Percentiles rank a stretch among this genome's conserved stretches.
phyloP scores from a whole-genome alignment of 257 asterid genomes.

The Plantago elongata region DNA sequence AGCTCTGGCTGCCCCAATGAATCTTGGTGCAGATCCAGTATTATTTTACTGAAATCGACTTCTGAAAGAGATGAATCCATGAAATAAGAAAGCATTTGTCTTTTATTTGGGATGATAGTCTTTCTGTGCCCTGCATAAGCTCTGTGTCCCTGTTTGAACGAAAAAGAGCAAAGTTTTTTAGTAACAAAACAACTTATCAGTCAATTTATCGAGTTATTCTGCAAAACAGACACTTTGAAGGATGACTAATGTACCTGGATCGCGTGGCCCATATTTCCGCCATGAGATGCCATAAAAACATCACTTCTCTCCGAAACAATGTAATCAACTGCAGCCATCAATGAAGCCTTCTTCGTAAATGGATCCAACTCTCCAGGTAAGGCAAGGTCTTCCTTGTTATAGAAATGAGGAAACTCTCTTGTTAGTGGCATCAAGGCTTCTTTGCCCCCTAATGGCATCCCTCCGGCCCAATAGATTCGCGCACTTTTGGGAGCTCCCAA shows the following conservation, averaged over 20 bases:
- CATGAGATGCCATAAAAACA: slow-evolving; percentile 97
- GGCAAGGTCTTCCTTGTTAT: slow-evolving; percentile 81
- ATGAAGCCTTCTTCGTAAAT: slow-evolving; percentile 61
- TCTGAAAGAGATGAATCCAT: slow-evolving; percentile 65
- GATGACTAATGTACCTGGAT: slow-evolving; percentile 53
- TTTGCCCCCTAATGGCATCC: slow-evolving; percentile 78
- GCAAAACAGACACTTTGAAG: not conserved
- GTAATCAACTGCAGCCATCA: slow-evolving; percentile 80
- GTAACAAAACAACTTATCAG: not conserved
- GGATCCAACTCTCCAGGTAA: slow-evolving; percentile 78
- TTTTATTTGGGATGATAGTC: slow-evolving; percentile 85
- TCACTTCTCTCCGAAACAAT: slow-evolving; percentile 78
- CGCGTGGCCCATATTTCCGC: slow-evolving; percentile 97
- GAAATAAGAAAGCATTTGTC: slow-evolving; percentile 74
- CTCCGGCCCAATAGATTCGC: slow-evolving; percentile 90
- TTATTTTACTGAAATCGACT: slow-evolving; percentile 53
- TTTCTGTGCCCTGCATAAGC: slow-evolving; percentile 90
- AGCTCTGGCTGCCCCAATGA: slow-evolving; percentile 86
- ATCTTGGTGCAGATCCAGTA: slow-evolving; percentile 57
- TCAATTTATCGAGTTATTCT: too few species aligned
- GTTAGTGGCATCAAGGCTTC: slow-evolving; percentile 68
- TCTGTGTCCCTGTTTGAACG: slow-evolving; percentile 63
- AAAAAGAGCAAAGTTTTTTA: not conserved
- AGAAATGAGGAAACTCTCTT: slow-evolving; percentile 59
- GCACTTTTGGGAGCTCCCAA: slow-evolving; percentile 73